A percentile compares a stretch with the other conserved stretches of the same genome.
Evolutionary conservation across 2,329 filamentous ascomycete species (phyloP).

Genomic region (Beauveria sp.): DNA sequence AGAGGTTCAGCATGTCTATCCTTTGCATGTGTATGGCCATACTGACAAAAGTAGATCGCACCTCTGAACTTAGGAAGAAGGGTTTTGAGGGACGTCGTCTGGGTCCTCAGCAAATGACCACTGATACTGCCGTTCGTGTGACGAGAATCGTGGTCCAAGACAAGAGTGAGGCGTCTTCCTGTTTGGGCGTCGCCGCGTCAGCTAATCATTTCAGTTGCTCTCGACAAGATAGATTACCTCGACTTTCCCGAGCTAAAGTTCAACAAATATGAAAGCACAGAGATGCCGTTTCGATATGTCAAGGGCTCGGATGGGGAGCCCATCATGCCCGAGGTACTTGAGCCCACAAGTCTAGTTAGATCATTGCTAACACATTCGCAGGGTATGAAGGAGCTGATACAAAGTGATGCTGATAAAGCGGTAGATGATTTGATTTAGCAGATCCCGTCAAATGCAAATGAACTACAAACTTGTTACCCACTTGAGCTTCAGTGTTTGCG

Average conservation of each 20-base stretch:
- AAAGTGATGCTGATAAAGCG: constrained; percentile 86
- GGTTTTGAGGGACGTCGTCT: constrained; percentile 82
- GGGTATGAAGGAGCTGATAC: constrained; percentile 94
- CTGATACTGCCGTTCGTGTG: constrained; percentile 90
- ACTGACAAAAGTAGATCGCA: constrained; percentile 55
- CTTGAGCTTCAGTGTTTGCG: background rate
- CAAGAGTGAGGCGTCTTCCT: constrained; percentile 51
- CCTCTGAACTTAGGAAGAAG: constrained; percentile 89
- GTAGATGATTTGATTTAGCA: constrained; percentile 73
- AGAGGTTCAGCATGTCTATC: constrained; percentile 54
- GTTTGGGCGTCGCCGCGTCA: background rate
- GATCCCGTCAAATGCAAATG: background rate
- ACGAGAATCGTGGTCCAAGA: constrained; percentile 84
- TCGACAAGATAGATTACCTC: constrained; percentile 73
- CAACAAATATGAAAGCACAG: constrained; percentile 83
- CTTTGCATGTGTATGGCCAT: constrained; percentile 14
- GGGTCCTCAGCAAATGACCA: constrained; percentile 95
- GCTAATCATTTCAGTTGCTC: constrained; percentile 47
- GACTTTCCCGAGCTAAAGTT: constrained; percentile 87
- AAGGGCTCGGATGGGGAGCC: constrained; percentile 65
- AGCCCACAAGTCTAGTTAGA: background rate
- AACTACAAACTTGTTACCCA: background rate
- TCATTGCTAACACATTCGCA: constrained; percentile 26
- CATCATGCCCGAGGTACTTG: constrained; percentile 79
- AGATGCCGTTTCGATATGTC: constrained; percentile 98